phyloP scores from a whole-genome alignment of 2,329 filamentous ascomycete species.

The Aureobasidium mangrovei region DNA sequence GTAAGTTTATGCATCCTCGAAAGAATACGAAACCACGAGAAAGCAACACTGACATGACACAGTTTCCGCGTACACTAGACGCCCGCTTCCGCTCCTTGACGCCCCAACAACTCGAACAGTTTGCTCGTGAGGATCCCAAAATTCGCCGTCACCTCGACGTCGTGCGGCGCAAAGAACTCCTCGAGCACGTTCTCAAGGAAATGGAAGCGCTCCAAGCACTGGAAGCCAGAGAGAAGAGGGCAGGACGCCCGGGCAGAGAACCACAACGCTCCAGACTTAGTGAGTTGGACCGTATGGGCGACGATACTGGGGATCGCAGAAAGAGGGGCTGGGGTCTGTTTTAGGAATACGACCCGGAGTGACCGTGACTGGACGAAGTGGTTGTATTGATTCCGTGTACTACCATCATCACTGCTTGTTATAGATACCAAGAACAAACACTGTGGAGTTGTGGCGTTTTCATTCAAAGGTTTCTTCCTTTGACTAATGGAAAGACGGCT shows the following conservation, averaged over 20 bases:
- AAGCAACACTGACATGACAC: neutral
- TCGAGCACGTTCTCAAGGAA: conserved; percentile 89
- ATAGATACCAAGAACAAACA: conserved; percentile 1
- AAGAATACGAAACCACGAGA: neutral
- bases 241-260: conserved; percentile 29
- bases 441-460: neutral
- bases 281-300: neutral
- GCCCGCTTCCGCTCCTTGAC: conserved; percentile 62
- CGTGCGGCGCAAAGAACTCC: conserved; percentile 80
- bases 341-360: conserved; percentile 16
- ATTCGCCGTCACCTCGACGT: conserved; percentile 84
- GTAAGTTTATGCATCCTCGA: conserved; percentile 17
- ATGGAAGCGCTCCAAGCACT: conserved; percentile 85
- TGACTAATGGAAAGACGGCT: too few relatives aligned
- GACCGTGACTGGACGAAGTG: neutral
- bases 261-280: neutral
- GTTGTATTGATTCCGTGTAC: neutral
- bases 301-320: conserved; percentile 19
- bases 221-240: conserved; percentile 62
- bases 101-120: conserved; percentile 73
- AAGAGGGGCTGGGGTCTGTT: conserved; percentile 29
- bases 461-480: too few relatives aligned
- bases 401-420: neutral
- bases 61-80: conserved; percentile 87
- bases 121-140: conserved; percentile 88